Percentiles rank a stretch among this genome's conserved stretches.
These are phyloP conservation scores for Arachis hypogaea DNA, from an alignment of 306 rosid genomes.

Conservation along the genomic window DNA sequence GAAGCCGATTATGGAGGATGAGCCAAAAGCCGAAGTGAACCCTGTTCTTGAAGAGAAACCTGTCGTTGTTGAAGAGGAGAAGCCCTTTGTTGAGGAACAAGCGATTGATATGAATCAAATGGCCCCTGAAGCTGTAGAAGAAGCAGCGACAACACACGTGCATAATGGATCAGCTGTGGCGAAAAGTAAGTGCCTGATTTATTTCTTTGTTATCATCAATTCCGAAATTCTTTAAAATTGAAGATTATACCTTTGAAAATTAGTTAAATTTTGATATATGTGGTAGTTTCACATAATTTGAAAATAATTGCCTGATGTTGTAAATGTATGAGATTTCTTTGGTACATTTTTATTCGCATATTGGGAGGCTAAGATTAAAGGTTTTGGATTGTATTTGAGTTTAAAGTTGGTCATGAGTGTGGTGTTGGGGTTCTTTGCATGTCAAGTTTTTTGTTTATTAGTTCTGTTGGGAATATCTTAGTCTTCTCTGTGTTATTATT, in stretches of 20 bases:
- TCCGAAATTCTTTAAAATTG: no score
- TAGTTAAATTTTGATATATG: background rate
- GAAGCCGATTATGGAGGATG: conserved; percentile 42
- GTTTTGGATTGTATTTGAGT: background rate
- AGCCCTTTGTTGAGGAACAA: conserved; percentile 38
- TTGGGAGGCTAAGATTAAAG: background rate
- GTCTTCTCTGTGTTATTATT: background rate
- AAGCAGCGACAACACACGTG: conserved; percentile 22
- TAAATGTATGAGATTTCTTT: background rate
- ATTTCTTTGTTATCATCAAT: background rate
- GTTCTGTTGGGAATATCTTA: background rate
- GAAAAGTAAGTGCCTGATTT: conserved; percentile 58
- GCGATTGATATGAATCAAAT: conserved; percentile 44
- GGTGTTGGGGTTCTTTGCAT: background rate
- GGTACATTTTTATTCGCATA: background rate
- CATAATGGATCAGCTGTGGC: conserved; percentile 37
- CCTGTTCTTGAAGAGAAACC: conserved; percentile 51
- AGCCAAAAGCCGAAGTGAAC: conserved; percentile 47
- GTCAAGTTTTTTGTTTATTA: background rate
- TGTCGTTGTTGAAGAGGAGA: conserved; percentile 44
- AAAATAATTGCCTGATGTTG: background rate
- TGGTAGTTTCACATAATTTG: background rate
- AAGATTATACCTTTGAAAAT: background rate
- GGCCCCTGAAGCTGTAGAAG: conserved; percentile 40
- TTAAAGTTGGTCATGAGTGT: background rate